Conservation (phyloP, 345 rosid species). For the Theobroma cacao region DNA sequence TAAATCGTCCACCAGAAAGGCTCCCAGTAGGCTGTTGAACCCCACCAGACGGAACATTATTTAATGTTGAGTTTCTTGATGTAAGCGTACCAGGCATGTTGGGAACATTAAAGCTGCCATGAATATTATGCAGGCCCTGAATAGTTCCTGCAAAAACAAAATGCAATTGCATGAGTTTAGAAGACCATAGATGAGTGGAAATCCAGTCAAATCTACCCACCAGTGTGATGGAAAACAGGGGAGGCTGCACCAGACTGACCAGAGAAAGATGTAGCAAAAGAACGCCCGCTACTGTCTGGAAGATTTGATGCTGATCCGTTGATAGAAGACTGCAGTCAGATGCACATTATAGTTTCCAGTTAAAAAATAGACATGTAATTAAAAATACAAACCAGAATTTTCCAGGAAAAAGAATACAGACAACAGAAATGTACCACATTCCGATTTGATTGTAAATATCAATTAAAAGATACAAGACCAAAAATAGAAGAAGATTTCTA, state of each 20-base stretch:
- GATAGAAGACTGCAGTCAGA: conserved; percentile 72
- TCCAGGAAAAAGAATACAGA: background rate
- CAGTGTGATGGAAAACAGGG: conserved; percentile 75
- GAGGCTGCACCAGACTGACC: conserved; percentile 93
- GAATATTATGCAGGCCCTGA: conserved; percentile 87
- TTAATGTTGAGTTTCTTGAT: conserved; percentile 86
- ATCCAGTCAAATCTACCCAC: conserved; percentile 36
- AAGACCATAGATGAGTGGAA: conserved; percentile 8
- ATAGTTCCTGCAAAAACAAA: conserved; percentile 54
- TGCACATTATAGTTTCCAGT: conserved; percentile 7
- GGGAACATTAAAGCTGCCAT: conserved; percentile 89
- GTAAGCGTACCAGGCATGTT: conserved; percentile 82
- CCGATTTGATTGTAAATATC: background rate
- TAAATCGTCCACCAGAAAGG: conserved; percentile 85
- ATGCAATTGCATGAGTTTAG: conserved; percentile 9
- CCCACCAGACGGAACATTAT: conserved; percentile 72
- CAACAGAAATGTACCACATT: background rate
- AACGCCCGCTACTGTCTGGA: conserved; percentile 72
- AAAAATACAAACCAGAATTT: background rate
- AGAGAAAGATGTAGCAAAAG: conserved; percentile 80
- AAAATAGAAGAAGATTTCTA: background rate
- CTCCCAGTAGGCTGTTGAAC: conserved; percentile 90
- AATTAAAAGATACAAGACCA: background rate
- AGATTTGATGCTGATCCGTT: conserved; percentile 88
- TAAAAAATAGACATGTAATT: background rate